Percentiles rank a stretch among this genome's conserved stretches.
phyloP scores from a whole-genome alignment of 2,329 filamentous ascomycete species.

The Graphilbum ipis-grandicollis region DNA sequence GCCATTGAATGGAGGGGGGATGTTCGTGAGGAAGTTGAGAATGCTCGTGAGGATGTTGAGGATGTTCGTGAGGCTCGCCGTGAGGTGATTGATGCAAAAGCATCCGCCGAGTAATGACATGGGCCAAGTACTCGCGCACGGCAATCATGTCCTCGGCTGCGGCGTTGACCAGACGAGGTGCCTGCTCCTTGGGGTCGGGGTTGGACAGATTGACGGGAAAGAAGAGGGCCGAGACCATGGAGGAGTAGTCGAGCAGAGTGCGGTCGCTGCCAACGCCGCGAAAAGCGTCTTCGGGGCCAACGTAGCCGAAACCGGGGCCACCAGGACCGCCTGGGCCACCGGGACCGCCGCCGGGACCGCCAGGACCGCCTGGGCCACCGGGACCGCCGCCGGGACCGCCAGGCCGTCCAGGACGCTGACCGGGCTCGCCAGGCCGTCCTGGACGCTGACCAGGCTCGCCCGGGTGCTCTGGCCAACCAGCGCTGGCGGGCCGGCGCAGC shows the following conservation, averaged over 20 bases:
- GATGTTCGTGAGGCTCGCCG: background rate
- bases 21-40: no score
- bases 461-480: background rate
- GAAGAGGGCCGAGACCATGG: conserved; percentile 4
- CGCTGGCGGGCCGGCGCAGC: background rate
- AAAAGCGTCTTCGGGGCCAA: background rate
- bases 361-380: no score
- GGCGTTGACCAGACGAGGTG: background rate
- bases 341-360: no score
- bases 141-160: background rate
- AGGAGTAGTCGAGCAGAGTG: conserved; percentile 1
- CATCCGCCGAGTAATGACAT: background rate
- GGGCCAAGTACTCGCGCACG: background rate
- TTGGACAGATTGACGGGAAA: conserved; percentile 3
- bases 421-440: background rate
- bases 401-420: background rate
- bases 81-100: no score
- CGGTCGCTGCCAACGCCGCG: background rate
- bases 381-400: background rate
- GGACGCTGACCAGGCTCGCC: background rate
- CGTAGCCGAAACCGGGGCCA: background rate
- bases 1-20: conserved; percentile 1
- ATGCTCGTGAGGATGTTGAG: background rate
- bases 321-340: background rate
- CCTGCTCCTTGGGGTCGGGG: background rate